These are phyloP conservation scores for Myrica gale DNA, from an alignment of 306 rosid genomes.

Conservation along the genomic window DNA sequence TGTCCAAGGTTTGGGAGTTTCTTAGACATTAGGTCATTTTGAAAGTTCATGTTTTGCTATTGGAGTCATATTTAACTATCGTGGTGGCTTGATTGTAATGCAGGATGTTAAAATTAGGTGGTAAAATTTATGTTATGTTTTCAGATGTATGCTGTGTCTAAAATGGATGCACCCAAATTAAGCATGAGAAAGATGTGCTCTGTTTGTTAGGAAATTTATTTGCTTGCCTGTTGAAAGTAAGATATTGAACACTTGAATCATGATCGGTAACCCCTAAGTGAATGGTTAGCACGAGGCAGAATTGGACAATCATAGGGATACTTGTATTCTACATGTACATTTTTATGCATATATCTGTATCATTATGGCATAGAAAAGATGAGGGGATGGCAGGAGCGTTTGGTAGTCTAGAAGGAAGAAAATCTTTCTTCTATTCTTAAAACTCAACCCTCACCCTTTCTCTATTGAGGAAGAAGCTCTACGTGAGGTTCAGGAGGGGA, in stretches of 20 bases:
- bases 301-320: neutral
- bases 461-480: too few relatives aligned
- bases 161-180: neutral
- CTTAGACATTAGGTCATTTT: neutral
- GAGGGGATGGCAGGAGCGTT: neutral
- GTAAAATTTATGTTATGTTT: neutral
- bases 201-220: neutral
- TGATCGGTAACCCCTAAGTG: neutral
- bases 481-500: too few relatives aligned
- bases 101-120: neutral
- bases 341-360: neutral
- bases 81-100: neutral
- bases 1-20: neutral
- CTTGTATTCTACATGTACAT: neutral
- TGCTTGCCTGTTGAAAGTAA: neutral
- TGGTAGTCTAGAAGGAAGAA: too few relatives aligned
- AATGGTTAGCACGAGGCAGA: neutral
- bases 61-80: neutral
- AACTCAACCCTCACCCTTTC: too few relatives aligned
- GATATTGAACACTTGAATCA: constrained; percentile 1
- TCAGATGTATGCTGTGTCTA: neutral
- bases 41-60: neutral
- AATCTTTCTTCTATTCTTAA: too few relatives aligned
- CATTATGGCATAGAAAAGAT: neutral
- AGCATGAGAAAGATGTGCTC: neutral